phyloP scores from a whole-genome alignment of 345 rosid genomes.

The Hibiscus mutabilis region DNA sequence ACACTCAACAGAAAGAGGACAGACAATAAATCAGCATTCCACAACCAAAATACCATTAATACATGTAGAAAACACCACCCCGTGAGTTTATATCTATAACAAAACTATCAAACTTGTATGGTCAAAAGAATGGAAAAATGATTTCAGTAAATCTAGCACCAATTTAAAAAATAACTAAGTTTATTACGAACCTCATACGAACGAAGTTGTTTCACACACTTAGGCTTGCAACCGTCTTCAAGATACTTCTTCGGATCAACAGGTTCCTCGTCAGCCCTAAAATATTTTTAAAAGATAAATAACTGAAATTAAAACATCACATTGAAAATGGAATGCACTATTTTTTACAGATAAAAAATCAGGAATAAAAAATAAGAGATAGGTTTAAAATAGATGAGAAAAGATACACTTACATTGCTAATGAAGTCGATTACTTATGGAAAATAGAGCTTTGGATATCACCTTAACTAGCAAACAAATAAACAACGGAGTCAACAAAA shows the following conservation, averaged over 20 bases:
- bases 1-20: background rate
- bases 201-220: slow-evolving; percentile 43
- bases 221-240: slow-evolving; percentile 66
- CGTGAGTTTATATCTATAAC: background rate
- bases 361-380: background rate
- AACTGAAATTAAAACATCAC: background rate
- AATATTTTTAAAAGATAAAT: background rate
- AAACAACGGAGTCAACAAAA: background rate
- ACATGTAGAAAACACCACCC: background rate
- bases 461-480: background rate
- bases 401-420: background rate
- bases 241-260: slow-evolving; percentile 47
- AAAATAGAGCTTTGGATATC: background rate
- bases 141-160: background rate
- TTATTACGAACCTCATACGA: slow-evolving; percentile 41
- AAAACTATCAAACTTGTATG: background rate
- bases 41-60: background rate
- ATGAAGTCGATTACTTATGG: background rate
- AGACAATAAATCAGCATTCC: background rate
- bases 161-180: background rate
- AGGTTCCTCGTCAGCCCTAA: slow-evolving; percentile 64
- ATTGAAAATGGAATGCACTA: background rate
- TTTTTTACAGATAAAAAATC: background rate
- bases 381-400: background rate
- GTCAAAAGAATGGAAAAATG: background rate